Percentiles rank a stretch among this genome's conserved stretches.
Evolutionary conservation across 768 basidiomycete genomes (phyloP).

Genomic region (Pleurotus platypus): DNA sequence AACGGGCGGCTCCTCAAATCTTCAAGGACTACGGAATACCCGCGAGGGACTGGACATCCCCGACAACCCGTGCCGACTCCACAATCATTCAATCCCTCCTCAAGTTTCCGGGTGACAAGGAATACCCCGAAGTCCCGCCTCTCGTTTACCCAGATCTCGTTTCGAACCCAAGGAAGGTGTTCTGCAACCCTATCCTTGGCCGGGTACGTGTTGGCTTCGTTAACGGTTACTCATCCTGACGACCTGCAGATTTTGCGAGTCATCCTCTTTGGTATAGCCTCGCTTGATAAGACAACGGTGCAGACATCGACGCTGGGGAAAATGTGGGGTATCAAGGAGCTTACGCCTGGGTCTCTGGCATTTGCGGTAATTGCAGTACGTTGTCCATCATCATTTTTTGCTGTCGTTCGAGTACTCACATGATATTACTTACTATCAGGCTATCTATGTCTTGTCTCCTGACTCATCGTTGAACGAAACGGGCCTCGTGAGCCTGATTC

Average conservation of each 20-base stretch:
- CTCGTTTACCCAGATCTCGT: background rate
- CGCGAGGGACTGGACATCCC: background rate
- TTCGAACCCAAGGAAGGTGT: background rate
- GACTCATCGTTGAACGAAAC: background rate
- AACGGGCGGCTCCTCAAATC: no score
- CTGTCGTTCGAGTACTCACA: background rate
- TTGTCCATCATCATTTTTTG: background rate
- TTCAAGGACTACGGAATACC: no score
- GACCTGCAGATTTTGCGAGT: background rate
- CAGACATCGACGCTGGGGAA: background rate
- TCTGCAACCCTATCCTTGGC: background rate
- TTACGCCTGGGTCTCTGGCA: background rate
- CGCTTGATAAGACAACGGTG: background rate
- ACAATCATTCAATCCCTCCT: background rate
- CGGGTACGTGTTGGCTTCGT: background rate
- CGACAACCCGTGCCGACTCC: background rate
- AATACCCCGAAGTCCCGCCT: background rate
- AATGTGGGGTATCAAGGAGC: background rate
- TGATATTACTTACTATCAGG: background rate
- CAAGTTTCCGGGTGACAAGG: background rate
- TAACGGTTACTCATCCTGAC: background rate
- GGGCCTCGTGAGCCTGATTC: background rate
- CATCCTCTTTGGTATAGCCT: background rate
- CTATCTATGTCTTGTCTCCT: background rate
- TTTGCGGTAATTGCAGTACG: background rate